Conservation (phyloP, 169 alveolate genomes). For the Perkinsus marinus region DNA sequence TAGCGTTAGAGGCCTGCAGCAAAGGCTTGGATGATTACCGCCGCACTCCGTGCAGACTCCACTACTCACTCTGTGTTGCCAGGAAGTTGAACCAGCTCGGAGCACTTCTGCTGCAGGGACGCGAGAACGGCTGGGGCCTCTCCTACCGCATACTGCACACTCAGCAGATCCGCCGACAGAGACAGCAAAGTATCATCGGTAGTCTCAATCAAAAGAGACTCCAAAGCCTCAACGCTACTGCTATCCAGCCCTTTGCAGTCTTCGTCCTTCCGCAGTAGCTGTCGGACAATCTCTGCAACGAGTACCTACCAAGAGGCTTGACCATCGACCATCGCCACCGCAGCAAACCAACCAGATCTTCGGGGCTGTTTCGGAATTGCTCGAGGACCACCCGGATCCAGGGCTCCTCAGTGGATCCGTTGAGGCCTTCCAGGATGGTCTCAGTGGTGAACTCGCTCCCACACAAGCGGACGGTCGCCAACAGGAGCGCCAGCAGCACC, state of each 20-base stretch:
- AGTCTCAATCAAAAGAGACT: background rate
- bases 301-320: background rate
- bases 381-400: background rate
- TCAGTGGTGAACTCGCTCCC: background rate
- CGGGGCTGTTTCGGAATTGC: background rate
- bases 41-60: no score
- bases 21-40: no score
- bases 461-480: background rate
- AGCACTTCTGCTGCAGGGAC: background rate
- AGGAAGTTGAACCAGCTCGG: background rate
- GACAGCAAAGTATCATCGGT: background rate
- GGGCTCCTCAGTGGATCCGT: background rate
- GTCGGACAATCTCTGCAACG: background rate
- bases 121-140: background rate
- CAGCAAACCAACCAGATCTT: background rate
- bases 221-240: background rate
- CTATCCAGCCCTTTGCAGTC: background rate
- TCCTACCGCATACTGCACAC: background rate
- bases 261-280: background rate
- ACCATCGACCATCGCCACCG: background rate
- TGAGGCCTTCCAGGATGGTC: background rate
- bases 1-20: background rate
- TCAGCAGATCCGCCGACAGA: background rate
- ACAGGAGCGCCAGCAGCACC: background rate
- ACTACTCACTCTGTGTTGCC: background rate